Evolutionary conservation across 768 basidiomycete species (phyloP), one percentile per base, ranked within the genome.

Genomic region (Lactarius psammicola): DNA sequence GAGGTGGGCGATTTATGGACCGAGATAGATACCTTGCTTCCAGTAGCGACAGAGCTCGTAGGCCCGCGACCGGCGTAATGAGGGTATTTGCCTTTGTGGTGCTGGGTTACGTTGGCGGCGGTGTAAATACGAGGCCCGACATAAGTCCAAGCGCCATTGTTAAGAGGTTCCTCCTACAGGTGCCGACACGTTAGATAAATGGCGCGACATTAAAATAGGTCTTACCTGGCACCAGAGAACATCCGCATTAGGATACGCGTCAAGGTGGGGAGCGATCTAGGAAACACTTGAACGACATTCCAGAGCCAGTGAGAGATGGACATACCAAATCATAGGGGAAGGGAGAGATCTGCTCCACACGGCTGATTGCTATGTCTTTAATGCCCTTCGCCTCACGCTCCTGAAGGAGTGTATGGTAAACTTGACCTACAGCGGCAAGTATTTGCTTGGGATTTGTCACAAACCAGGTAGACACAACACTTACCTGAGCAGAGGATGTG

Each of bases 91-190:
- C 87, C 87, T 78, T 87, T 87, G 80, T 99, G 97, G 78, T 97
- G 83, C 75, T 90, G 81, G 6, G 95, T 96, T 79, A 92, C 82
- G 71, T 88, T 87, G 56, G 91, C 88, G n/a, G 96, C 94, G 54
- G 96, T 98, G 76, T 90, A 87, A 73, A 98, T 88, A 62, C 95
- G 87, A 55, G 95, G 92, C 30, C 92, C 95, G 65, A 97, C 87
- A 74, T 99, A 97, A 49, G 90, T 92, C 97, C 97, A 99, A 2
- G 94, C 88, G 70, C 97, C 97, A 72, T 94, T 95, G 82, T 99
- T 99, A 70, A 98, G 79, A 18, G 97, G 96, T 77, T 98, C 94
- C 78, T 97, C 95, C 83, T 87, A 73, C 58, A 71, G 44, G 60
- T 59, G 23, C 67, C 57, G 60, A 66, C 54, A 28, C 34, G 46